Evolutionary conservation across 2,329 filamentous ascomycete genomes (phyloP).

Genomic region (Bipolaris gigantea): DNA sequence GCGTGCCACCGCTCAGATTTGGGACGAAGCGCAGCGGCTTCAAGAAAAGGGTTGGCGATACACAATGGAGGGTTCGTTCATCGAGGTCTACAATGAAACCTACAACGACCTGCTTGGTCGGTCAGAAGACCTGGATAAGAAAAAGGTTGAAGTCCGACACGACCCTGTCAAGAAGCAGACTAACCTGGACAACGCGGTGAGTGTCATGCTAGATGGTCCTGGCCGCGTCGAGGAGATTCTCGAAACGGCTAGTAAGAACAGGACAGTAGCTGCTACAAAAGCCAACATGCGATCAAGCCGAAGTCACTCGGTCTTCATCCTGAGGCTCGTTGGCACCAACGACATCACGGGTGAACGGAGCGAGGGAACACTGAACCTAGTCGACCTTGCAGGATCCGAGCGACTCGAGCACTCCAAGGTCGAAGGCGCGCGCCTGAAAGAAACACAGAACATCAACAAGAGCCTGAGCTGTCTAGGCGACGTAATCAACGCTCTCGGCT

Average conservation of each 20-base stretch:
- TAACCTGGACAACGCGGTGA: slow-evolving; percentile 76
- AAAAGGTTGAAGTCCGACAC: slow-evolving; percentile 87
- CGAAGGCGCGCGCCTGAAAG: slow-evolving; percentile 83
- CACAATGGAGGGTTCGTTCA: slow-evolving; percentile 89
- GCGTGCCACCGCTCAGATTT: slow-evolving; percentile 88
- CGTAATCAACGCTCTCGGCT: slow-evolving; percentile 90
- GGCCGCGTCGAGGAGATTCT: slow-evolving; percentile 80
- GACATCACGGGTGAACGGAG: slow-evolving; percentile 77
- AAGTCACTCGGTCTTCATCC: slow-evolving; percentile 93
- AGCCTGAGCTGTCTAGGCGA: slow-evolving; percentile 89
- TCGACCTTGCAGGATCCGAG: slow-evolving; percentile 93
- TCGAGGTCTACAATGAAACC: slow-evolving; percentile 98
- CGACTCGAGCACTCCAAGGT: slow-evolving; percentile 83
- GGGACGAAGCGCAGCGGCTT: slow-evolving; percentile 79
- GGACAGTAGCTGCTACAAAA: slow-evolving; percentile 94
- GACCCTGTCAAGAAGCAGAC: slow-evolving; percentile 82
- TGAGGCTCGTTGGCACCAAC: slow-evolving; percentile 70
- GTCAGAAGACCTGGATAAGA: slow-evolving; percentile 71
- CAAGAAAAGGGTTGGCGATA: slow-evolving; percentile 94
- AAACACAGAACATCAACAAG: slow-evolving; percentile 98
- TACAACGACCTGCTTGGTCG: slow-evolving; percentile 84
- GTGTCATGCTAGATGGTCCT: slow-evolving; percentile 75
- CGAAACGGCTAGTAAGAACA: slow-evolving; percentile 77
- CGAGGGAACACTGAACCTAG: slow-evolving; percentile 91
- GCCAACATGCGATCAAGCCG: slow-evolving; percentile 93